Base-by-base conservation (phyloP, 1,284 basidiomycete genomes). In the Puccinia novopanici region DNA sequence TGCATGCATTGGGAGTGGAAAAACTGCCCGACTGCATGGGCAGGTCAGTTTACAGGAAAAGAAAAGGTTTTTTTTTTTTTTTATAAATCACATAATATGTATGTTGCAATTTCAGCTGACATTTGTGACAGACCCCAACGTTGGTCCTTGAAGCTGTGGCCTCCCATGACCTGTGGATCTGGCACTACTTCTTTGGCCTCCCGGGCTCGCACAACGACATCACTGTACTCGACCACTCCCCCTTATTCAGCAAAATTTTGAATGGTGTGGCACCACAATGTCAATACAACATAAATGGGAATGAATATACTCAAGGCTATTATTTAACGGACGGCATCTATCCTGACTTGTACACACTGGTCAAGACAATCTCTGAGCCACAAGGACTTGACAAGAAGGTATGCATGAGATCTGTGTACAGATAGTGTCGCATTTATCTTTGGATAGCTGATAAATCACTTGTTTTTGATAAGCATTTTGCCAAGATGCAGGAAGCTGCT, bases 1-100 rank as follows among this genome's bases (percentile, higher is more conserved):
- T 73, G 68, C 19, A 71, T 71, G 68, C 55, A 59, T 30, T 59
- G 55, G 55, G 40, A 71, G 40, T 72, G 70, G 70, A 72, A 72
- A 17, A 72, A 72, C 70, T 72, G 70, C 48, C 72, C 55, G 22
- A 12, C 6, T 19, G 52, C 9, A 8, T 74, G 52, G 72, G 55
- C 52, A 34, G 72, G 72, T 5, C 54, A 74, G 22, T 74, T 40
- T 42, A n/a, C 5, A 22, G 72, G 72, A 74, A 74, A 37, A 57
- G 40, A 67, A 40, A 67, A 67, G 30, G 54, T 57, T 2, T n/a
- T 17, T 3, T 24, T 6, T 5, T 24, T 57, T 57, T 9, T 24
- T 27, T n/a, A 9, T 57, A 22, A 9, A 13, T 57, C 9, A 9
- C 12, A 40, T 34, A 45, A 70, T 50, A 13, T 70, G 3, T 15